These are phyloP conservation scores for Metschnikowia noctiluminum DNA, from an alignment of 805 yeast species.

Conservation along the genomic window DNA sequence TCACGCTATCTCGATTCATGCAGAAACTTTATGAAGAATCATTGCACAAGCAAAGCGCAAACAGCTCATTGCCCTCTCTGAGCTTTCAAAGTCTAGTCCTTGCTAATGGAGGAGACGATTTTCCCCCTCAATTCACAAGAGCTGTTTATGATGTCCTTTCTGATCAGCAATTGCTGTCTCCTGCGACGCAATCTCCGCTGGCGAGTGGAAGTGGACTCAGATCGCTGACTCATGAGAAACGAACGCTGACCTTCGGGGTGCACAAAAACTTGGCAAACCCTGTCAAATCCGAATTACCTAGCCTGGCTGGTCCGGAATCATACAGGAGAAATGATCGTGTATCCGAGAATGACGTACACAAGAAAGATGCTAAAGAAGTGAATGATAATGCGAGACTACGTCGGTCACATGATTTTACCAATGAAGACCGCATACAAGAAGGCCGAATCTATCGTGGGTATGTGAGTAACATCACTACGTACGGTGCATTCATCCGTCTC, in stretches of 20 bases:
- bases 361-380: too few relatives aligned
- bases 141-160: conserved; percentile 18
- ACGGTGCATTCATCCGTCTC: conserved; percentile 76
- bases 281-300: not conserved
- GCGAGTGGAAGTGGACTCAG: too few relatives aligned
- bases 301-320: not conserved
- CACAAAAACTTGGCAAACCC: not conserved
- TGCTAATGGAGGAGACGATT: conserved; percentile 41
- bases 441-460: conserved; percentile 53
- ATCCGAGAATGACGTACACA: too few relatives aligned
- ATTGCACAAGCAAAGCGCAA: conserved; percentile 5
- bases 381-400: not conserved
- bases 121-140: conserved; percentile 31
- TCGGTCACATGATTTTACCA: not conserved
- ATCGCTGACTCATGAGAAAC: too few relatives aligned
- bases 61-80: conserved; percentile 5
- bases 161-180: not conserved
- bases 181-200: not conserved
- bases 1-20: conserved; percentile 28
- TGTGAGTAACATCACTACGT: conserved; percentile 57
- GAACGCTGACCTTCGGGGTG: not conserved
- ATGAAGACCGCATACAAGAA: not conserved
- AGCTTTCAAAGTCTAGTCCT: conserved; percentile 18
- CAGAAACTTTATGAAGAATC: conserved; percentile 23
- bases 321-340: too few relatives aligned